Percentiles rank a stretch among this genome's conserved stretches.
Evolutionary conservation across 2,329 filamentous ascomycete genomes (phyloP).

Genomic region (Fusarium sp.): DNA sequence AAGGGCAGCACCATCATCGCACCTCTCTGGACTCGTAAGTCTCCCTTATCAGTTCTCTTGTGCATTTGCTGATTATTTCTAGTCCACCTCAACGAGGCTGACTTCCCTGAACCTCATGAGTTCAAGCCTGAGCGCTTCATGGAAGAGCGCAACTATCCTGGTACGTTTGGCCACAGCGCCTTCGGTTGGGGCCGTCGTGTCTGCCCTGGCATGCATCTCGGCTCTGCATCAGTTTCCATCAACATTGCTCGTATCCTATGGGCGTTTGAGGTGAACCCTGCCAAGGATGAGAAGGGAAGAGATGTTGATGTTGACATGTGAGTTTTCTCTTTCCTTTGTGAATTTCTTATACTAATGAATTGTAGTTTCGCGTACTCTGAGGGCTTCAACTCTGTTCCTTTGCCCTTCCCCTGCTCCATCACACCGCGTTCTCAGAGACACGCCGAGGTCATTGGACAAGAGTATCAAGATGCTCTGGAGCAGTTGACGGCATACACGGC

Average conservation of each 20-base stretch:
- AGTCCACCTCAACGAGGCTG: conserved; percentile 56
- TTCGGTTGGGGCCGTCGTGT: conserved; percentile 57
- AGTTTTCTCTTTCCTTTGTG: conserved; percentile 14
- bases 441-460: conserved; percentile 47
- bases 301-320: conserved; percentile 55
- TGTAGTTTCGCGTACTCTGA: conserved; percentile 55
- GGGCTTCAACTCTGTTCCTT: conserved; percentile 56
- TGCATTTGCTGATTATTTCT: accelerated
- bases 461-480: conserved; percentile 42
- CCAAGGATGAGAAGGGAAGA: conserved; percentile 43
- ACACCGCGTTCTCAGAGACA: conserved; percentile 49
- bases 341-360: not conserved
- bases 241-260: conserved; percentile 63
- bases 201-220: conserved; percentile 62
- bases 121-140: conserved; percentile 53
- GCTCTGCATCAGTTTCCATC: conserved; percentile 60
- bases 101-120: conserved; percentile 55
- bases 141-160: conserved; percentile 50
- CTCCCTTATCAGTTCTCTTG: accelerated
- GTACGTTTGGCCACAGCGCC: conserved; percentile 51
- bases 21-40: conserved; percentile 57
- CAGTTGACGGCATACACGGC: conserved; percentile 45
- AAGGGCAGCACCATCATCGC: conserved; percentile 57
- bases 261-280: conserved; percentile 59
- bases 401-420: conserved; percentile 56